Percentiles rank a stretch among this genome's conserved stretches.
phyloP scores from a whole-genome alignment of 2,329 filamentous ascomycete species.

The Metarhizium guizhouense region DNA sequence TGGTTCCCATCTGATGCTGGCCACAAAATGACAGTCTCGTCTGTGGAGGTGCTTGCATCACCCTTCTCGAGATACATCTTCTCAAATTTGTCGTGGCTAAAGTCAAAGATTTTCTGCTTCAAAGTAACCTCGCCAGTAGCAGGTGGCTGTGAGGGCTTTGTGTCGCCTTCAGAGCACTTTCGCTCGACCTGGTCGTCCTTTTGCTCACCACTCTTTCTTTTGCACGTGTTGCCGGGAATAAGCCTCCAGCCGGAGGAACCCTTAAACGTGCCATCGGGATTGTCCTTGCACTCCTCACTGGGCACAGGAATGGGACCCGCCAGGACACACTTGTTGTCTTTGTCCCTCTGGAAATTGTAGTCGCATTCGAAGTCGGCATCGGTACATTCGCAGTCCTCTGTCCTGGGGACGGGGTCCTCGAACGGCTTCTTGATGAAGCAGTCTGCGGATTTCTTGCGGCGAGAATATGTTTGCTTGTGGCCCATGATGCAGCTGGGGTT shows the following conservation, averaged over 20 bases:
- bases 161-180: constrained; percentile 57
- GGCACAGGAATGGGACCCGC: constrained; percentile 56
- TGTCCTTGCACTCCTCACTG: constrained; percentile 60
- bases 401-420: constrained; percentile 62
- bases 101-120: constrained; percentile 54
- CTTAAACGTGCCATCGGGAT: constrained; percentile 61
- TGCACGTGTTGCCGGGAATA: constrained; percentile 76
- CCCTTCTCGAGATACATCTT: constrained; percentile 73
- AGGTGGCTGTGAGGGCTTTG: constrained; percentile 34
- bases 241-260: constrained; percentile 86
- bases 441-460: constrained; percentile 78
- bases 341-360: constrained; percentile 70
- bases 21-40: constrained; percentile 62
- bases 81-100: constrained; percentile 40
- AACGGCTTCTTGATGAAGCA: constrained; percentile 87
- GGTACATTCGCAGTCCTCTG: constrained; percentile 71
- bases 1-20: constrained; percentile 41
- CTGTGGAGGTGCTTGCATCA: constrained; percentile 50
- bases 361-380: constrained; percentile 91
- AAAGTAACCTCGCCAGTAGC: constrained; percentile 58
- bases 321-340: constrained; percentile 60
- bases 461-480: constrained; percentile 77
- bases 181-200: constrained; percentile 67
- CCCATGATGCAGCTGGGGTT: constrained; percentile 91
- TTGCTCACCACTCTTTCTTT: constrained; percentile 48